These are phyloP conservation scores for Metschnikowia sp. DNA, from an alignment of 805 yeast species.

Conservation along the genomic window DNA sequence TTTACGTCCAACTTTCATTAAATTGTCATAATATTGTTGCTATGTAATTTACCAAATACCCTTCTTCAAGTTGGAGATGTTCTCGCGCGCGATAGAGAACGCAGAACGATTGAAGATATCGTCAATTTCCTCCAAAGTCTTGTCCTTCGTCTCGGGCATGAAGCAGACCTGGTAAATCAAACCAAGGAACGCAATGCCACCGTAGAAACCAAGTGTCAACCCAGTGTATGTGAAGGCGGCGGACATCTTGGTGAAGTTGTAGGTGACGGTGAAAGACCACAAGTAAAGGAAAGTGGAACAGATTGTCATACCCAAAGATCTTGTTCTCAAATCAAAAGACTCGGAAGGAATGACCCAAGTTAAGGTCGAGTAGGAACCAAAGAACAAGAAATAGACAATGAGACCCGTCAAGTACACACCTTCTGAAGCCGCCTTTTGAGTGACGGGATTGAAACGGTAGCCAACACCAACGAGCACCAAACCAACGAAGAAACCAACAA, in stretches of 20 bases:
- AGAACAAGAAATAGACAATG: conserved; percentile 61
- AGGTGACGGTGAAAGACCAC: conserved; percentile 63
- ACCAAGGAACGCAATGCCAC: conserved; percentile 61
- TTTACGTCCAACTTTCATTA: no score
- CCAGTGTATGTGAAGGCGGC: conserved; percentile 59
- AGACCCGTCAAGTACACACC: conserved; percentile 63
- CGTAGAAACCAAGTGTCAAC: conserved; percentile 61
- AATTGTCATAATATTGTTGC: no score
- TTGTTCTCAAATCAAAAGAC: conserved; percentile 54
- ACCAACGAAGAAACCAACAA: conserved; percentile 58
- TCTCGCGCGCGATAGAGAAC: conserved; percentile 30
- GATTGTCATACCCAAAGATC: conserved; percentile 65
- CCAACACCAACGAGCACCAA: conserved; percentile 59
- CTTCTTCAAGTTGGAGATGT: conserved; percentile 29
- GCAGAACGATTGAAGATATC: conserved; percentile 55
- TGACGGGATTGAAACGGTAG: conserved; percentile 41
- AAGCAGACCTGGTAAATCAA: conserved; percentile 50
- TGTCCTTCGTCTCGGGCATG: conserved; percentile 71
- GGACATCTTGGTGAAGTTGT: conserved; percentile 58
- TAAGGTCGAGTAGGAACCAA: conserved; percentile 62
- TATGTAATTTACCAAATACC: conserved; percentile 12
- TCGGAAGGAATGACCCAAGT: conserved; percentile 72
- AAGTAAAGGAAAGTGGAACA: conserved; percentile 53
- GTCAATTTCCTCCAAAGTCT: conserved; percentile 70
- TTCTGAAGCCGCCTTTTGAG: conserved; percentile 43